Conservation (phyloP, 306 rosid genomes). For the Citrullus mucosospermus region DNA sequence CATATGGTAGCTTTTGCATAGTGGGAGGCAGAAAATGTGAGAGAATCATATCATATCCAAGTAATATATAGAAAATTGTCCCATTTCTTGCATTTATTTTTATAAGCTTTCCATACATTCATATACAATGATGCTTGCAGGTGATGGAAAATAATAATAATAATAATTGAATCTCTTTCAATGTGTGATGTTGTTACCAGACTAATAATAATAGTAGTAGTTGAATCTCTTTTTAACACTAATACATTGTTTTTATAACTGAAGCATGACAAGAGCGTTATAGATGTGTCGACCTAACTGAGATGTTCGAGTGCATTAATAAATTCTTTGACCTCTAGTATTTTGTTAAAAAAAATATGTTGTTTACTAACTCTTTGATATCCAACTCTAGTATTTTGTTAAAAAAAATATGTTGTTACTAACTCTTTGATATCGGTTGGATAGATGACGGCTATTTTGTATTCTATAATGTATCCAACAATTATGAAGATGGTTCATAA, state of each 20-base stretch:
- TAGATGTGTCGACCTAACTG: too few relatives aligned
- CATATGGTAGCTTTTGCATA: background rate
- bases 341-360: too few relatives aligned
- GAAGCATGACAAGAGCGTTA: too few relatives aligned
- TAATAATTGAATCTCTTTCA: background rate
- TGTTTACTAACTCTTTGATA: background rate
- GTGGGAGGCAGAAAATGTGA: conserved; percentile 7
- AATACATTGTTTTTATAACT: too few relatives aligned
- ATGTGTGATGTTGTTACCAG: background rate
- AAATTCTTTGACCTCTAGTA: too few relatives aligned
- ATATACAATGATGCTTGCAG: background rate
- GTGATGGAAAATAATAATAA: background rate
- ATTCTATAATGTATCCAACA: background rate
- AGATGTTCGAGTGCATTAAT: too few relatives aligned
- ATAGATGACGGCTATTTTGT: background rate
- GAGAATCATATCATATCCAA: conserved; percentile 4
- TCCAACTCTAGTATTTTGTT: too few relatives aligned
- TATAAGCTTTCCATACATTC: background rate
- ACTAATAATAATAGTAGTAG: too few relatives aligned
- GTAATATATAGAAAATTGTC: background rate
- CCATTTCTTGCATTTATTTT: background rate
- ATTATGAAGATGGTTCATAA: background rate
- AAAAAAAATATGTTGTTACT: too few relatives aligned
- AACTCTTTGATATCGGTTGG: background rate
- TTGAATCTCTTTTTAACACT: too few relatives aligned